Base-by-base conservation (phyloP, 2,329 filamentous ascomycete genomes). In the Beauveria varroae region DNA sequence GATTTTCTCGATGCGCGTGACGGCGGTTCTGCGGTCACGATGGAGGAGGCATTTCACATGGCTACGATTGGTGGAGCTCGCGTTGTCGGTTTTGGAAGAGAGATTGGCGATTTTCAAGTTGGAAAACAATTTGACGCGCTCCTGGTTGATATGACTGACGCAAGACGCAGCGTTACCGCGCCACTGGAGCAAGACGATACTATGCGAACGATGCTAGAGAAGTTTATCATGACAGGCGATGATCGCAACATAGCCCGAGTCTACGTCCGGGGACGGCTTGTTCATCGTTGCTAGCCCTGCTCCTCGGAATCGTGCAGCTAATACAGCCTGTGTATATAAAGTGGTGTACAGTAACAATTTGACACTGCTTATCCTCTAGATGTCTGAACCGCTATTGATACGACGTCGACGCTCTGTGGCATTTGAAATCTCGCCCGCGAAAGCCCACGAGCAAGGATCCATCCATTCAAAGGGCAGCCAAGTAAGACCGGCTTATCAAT, bases 161-260 rank as follows among this genome's bases (percentile, higher is more conserved):
- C 63, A 2, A 62, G 66, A 2, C 63, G 44, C 18, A 79, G 79
- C 0, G 71, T 81, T 2, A 85, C 83, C 75, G 78, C 83, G 0
- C 78, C 81, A 12, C 66, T 81, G 1, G 80, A 86, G 63, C 77
- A 81, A 0, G 72, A 71, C 0, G 84, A 87, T 56, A 71, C 71
- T 0, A 46, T 73, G 0, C 67, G 70, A 53, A 78, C 72, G 0
- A 72, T 85, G 20, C 82, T 86, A 62, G 83, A 87, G 60, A 87
- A 87, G 73, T 87, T 85, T 63, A 65, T 87, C 34, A 86, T 87
- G 82, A 86, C 84, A 2, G 85, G 83, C 0, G 85, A 87, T 67
- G 85, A 88, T 67, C 74, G 85, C 5, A 87, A 87, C 64, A 83
- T 87, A 57, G 67, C 69, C 0, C 68, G 75, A 22, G 85, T 87